Evolutionary conservation across 352 stramenopile genomes (phyloP), one percentile per base, ranked within the genome.

Genomic region (Pythium myriotylum): DNA sequence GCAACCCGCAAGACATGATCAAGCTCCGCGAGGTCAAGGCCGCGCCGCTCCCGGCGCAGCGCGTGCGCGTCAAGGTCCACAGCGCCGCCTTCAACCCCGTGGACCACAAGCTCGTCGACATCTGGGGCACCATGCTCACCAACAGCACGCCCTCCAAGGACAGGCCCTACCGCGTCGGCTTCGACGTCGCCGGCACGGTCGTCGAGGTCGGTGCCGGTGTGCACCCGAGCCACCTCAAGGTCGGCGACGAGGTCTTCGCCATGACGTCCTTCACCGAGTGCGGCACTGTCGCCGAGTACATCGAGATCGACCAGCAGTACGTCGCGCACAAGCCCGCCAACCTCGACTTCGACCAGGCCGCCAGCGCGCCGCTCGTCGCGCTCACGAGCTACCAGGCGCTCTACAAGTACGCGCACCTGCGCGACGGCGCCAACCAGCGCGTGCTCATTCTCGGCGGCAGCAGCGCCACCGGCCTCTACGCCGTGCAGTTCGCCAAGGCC

Each of bases 331-430:
- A 84, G 65, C 75, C 75, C 4, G 64, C 29, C 39, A 77, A 58
- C 33, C 51, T 81, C 50, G 54, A 56, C 26, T 81, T 70, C 35
- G 48, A 68, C 17, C 46, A 84, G 45, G 72, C 75, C 2, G 75
- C 70, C 1, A 59, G 53, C 0, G 61, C 73, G 35, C 70, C 72
- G 0, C 45, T 74, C 16, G 70, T 57, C 4, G 61, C 51, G 0
- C 54, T 71, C 7, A 78, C 68, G 0, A 77, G 70, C 35, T 72
- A 76, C 29, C 76, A 82, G 52, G 62, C 60, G 8, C 59, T 82
- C 2, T 26, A 68, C 9, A 51, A 67, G 5, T 24, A 55, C 22
- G 35, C 37, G 33, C 17, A 52, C 39, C 22, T 71, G 2, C 23
- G 57, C 45, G 29, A 35, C 29, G 29, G 29, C 29, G 19, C 42